These are phyloP conservation scores for Elaeis guineensis DNA, from an alignment of 176 grass and related monocot species.

Conservation along the genomic window DNA sequence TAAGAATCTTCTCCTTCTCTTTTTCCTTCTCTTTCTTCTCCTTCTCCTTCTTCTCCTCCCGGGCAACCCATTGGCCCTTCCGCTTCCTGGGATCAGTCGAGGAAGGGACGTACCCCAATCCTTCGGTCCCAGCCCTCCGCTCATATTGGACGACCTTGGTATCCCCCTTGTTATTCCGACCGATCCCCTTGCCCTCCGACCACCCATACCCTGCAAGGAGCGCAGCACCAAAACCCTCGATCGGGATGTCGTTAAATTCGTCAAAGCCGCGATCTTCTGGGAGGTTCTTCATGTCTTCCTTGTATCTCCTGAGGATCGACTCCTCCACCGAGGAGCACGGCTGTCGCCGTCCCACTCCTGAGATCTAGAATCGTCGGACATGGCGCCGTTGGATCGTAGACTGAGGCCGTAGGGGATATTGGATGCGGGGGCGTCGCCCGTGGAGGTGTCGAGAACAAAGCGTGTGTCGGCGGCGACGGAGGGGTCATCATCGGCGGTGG, in stretches of 20 bases:
- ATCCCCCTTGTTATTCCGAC: conserved; percentile 61
- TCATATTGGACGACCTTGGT: conserved; percentile 57
- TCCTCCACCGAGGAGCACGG: conserved; percentile 13
- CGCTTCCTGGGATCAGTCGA: conserved; percentile 60
- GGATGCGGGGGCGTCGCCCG: conserved; percentile 42
- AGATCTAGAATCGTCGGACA: not conserved
- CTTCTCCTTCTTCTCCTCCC: conserved; percentile 25
- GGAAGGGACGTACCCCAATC: conserved; percentile 67
- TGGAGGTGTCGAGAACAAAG: conserved; percentile 79
- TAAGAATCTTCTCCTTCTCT: conserved; percentile 1
- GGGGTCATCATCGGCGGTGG: conserved; percentile 59
- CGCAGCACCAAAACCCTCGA: conserved; percentile 65
- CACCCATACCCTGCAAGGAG: conserved; percentile 84
- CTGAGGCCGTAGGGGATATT: conserved; percentile 62
- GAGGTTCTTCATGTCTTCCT: conserved; percentile 65
- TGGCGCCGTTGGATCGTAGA: conserved; percentile 23
- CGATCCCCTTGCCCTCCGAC: conserved; percentile 68
- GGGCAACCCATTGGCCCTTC: conserved; percentile 14
- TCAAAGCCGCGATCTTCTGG: conserved; percentile 70
- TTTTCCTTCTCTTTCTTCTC: conserved; percentile 5
- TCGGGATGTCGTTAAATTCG: conserved; percentile 51
- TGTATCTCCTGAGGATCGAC: conserved; percentile 54
- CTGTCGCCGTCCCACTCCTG: conserved; percentile 4
- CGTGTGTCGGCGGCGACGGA: conserved; percentile 27
- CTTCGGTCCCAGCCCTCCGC: conserved; percentile 44